Evolutionary conservation across 148 eudicot genomes (phyloP), one percentile per base, ranked within the genome.

Genomic region (Silene uniflora): DNA sequence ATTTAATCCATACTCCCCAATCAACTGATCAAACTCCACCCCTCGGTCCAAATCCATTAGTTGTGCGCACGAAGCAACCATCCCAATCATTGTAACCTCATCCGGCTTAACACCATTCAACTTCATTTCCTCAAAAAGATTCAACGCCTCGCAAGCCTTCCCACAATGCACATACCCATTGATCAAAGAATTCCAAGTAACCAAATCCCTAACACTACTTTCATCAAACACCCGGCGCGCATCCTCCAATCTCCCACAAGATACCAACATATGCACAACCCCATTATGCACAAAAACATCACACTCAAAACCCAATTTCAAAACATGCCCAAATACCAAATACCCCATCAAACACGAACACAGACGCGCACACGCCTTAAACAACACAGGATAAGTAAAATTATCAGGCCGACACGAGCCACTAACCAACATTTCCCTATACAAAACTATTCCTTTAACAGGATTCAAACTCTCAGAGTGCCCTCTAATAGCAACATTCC

Each of bases 201-300:
- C 89, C 84, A 89, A 84, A 81, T 87, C 92, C 73, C 87, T 85
- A 22, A 82, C 90, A 79, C 46, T 39, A 85, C 87, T 89, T 84
- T 83, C 88, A 84, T 76, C 89, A 39, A 89, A 89, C 89, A 89
- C 83, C 72, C 81, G 75, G 65, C 70, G 87, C 21, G 89, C 92
- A 9, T 32, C 67, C 23, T 71, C 85, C 76, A 84, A 46, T 52
- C 62, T 68, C n/a, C 86, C 85, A 75, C 87, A 83, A 2, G 75
- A 75, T 25, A 84, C 87, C 75, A 89, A 72, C 85, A 87, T 76
- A 77, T 85, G 86, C 71, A 89, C 54, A 61, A 85, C 52, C 23
- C 87, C 90, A 78, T 89, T 87, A 44, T 76, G 76, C 5, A 85
- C 92, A 79, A 60, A 89, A 12, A 89, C 23, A 77, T 89, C 92